Evolutionary conservation across 2,329 filamentous ascomycete species (phyloP), one percentile per base, ranked within the genome.

Genomic region (Arthroderma sp.): DNA sequence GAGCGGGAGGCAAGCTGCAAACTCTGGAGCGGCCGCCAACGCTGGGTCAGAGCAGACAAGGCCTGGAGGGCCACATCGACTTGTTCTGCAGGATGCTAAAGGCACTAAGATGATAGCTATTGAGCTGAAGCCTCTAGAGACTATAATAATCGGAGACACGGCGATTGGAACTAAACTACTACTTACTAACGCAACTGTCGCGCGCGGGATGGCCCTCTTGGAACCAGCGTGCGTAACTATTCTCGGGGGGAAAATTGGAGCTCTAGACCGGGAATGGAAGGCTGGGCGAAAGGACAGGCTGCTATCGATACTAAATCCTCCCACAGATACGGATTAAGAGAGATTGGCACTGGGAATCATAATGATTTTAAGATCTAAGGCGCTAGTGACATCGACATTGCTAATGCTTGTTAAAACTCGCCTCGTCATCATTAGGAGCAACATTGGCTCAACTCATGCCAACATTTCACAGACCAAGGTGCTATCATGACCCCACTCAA

Each of bases 201-300:
- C 94, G 4, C 79, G 91, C 57, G 93, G 90, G 0, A 80, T 87
- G 54, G 66, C 95, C n/a, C 73, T 97, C 70, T 75, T 98, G 19
- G 85, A 89, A 61, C 84, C 88, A 1, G 74, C 74, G 1, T 82
- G 71, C 58, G 84, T 83, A 56, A 78, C 81, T n/a, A 67, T 95
- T 1, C 71, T 96, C n/a, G 93, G 93, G 1, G 93, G 93, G 0
- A 94, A 88, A 73, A 80, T 97, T 47, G 90, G 96, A 56, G 76
- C 76, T 0, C 81, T 90, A 77, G 88, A 97, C 66, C 84, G 82
- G 67, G 77, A 77, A 6, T 97, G 91, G 91, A 77, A 78, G 51
- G 81, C 84, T 13, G 82, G 82, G 1, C 79, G 87, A 61, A 84
- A 95, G 69, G 79, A 77, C 53, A 80, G 81, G 61, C 70, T 97